Evolutionary conservation across 2,329 filamentous ascomycete genomes (phyloP), one percentile per base, ranked within the genome.

Genomic region (Talaromyces sp.): DNA sequence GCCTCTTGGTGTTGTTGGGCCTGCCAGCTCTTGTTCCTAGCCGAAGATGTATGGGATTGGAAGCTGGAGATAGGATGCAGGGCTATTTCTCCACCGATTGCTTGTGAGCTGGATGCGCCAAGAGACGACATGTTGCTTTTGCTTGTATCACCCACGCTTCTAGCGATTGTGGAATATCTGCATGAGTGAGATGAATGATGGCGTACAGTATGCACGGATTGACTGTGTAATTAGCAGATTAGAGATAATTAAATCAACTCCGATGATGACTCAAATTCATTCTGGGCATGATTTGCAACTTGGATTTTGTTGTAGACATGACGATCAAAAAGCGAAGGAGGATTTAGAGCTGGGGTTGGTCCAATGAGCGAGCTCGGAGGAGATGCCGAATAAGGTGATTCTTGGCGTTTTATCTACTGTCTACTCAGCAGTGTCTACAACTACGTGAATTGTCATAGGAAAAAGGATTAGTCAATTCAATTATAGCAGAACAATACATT

Each of bases 11-110:
- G 52, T 39, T 63, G 70, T 52, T 39, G 54, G 6, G 19, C n/a
- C 54, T 69, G 74, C 70, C 72, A 69, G 56, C 70, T 70, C 65
- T 71, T 73, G 50, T 70, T 71, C 68, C 71, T 62, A 14, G 60
- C 22, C 22, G 52, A 50, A 47, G 74, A 68, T 57, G 72, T 64
- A 62, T 62, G 59, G n/a, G 59, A 56, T 45, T 76, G 73, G 62
- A 76, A 72, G 62, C 69, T 74, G 27, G 72, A 66, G 16, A 65
- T 70, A 31, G 68, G 68, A 39, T 70, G 65, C 11, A 73, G 68
- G 64, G 71, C 70, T 22, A 71, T 68, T 39, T 71, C 68, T 54
- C 68, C 69, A 52, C 66, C 65, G 41, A 70, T 41, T 24, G 54
- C 31, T 39, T 63, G 58, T 24, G 63, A 39, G 19, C 48, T 63